A percentile compares a stretch with the other conserved stretches of the same genome.
Evolutionary conservation across 345 rosid genomes (phyloP).

Genomic region (Excoecaria cochinchinensis): DNA sequence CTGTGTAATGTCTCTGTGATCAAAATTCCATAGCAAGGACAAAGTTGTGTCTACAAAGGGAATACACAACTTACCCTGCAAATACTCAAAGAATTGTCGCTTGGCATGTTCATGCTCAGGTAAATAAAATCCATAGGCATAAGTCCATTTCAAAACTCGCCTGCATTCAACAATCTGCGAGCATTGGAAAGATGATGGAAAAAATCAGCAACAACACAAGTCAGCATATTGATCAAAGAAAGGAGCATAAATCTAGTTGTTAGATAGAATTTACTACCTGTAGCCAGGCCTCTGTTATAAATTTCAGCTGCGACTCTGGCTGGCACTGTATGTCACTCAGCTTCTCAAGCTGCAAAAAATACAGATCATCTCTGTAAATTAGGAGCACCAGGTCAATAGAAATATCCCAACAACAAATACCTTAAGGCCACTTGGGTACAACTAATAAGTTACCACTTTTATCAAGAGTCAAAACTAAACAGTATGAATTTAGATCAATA

Average conservation of each 20-base stretch:
- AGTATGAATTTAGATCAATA: neutral
- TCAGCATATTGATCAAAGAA: neutral
- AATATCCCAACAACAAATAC: neutral
- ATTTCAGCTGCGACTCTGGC: slow-evolving; percentile 38
- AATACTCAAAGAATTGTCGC: slow-evolving; percentile 75
- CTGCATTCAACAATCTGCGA: slow-evolving; percentile 75
- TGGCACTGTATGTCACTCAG: slow-evolving; percentile 37
- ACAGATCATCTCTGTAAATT: neutral
- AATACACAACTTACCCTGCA: slow-evolving; percentile 57
- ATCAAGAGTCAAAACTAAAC: neutral
- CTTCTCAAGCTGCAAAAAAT: slow-evolving; percentile 31
- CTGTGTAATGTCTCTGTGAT: slow-evolving; percentile 33
- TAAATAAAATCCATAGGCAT: slow-evolving; percentile 80
- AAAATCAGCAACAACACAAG: neutral
- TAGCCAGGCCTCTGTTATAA: slow-evolving; percentile 38
- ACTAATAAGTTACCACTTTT: neutral
- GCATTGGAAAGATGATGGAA: slow-evolving; percentile 19
- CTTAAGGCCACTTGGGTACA: neutral
- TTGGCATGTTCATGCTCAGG: slow-evolving; percentile 74
- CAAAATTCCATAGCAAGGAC: slow-evolving; percentile 8
- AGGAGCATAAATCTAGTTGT: neutral
- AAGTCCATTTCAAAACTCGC: slow-evolving; percentile 89
- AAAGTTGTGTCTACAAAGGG: neutral
- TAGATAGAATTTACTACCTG: slow-evolving; percentile 18
- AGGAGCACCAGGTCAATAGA: neutral